These are phyloP conservation scores for Nevesoporus exiguus DNA, from an alignment of 768 basidiomycete genomes.

Conservation along the genomic window DNA sequence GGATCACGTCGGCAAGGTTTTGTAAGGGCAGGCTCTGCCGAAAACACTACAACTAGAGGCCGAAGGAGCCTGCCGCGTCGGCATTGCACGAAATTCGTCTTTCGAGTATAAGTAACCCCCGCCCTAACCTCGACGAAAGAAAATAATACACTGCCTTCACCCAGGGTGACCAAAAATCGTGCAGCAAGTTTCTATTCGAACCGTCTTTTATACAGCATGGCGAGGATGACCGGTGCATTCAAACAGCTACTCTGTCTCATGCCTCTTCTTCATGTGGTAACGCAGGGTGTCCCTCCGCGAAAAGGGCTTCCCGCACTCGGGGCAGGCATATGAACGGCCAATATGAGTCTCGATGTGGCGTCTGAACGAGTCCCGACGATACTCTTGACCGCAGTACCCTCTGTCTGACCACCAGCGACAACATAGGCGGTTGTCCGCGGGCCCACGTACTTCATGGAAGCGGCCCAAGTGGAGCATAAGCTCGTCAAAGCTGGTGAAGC, in stretches of 20 bases:
- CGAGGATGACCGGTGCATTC: not conserved
- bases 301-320: not conserved
- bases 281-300: constrained; percentile 6
- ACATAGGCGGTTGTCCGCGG: not conserved
- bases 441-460: constrained; percentile 5
- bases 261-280: not conserved
- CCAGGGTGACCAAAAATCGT: too few species aligned
- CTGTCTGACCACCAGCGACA: constrained; percentile 2
- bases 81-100: too few species aligned
- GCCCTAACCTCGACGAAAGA: not conserved
- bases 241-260: not conserved
- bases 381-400: not conserved
- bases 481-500: not conserved
- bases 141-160: too few species aligned
- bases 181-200: not conserved
- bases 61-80: not conserved
- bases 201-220: not conserved
- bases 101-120: not conserved
- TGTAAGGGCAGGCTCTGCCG: not conserved
- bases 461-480: constrained; percentile 1
- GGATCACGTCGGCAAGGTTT: not conserved
- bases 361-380: not conserved
- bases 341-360: constrained; percentile 13
- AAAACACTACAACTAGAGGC: not conserved
- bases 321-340: not conserved